Base-by-base conservation (phyloP, 345 rosid species). In the Sisymbrium irio region DNA sequence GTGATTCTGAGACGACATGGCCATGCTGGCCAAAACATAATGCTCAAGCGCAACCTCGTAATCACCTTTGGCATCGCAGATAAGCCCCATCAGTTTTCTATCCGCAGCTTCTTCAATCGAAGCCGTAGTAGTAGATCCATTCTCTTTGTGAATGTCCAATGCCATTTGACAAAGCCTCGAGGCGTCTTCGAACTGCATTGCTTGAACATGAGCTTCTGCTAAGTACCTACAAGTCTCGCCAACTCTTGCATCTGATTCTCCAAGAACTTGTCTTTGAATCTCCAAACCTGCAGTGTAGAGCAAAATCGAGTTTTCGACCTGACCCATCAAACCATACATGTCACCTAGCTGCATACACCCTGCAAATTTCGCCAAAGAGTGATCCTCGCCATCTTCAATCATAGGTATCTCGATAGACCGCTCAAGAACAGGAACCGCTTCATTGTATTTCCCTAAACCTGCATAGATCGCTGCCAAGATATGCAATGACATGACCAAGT, bases 281-380 rank as follows among this genome's bases (percentile, higher is more conserved):
- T 94, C 97, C 77, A 94, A 70, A 55, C 99, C 97, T 4, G 97
- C 93, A 0, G 93, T 84, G 56, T 94, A 94, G 33, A 84, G 85
- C 62, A 91, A 74, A 14, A 89, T 80, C 4, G 99, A 87, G 67
- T 89, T 92, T 76, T 94, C 99, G 27, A 82, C 77, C 73, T 94
- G 97, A 46, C 97, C 97, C 76, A 94, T 74, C 80, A 86, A 76
- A 44, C 87, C 89, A 37, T 94, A 90, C 35, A 93, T 80, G 69
- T 94, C 99, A 50, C 99, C 99, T 27, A 94, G 83, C 75, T 91
- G 99, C 99, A 94, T 94, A 64, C 97, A 94, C 32, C 99, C 97
- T 2, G 97, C 87, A 49, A 94, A 94, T 73, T 94, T 94, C 18
- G 99, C 99, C 7, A 94, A 85, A 2, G 93, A 89, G 63, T 94